These are phyloP conservation scores for Cryptococcus floricola DNA, from an alignment of 1,284 basidiomycete species.

Conservation along the genomic window DNA sequence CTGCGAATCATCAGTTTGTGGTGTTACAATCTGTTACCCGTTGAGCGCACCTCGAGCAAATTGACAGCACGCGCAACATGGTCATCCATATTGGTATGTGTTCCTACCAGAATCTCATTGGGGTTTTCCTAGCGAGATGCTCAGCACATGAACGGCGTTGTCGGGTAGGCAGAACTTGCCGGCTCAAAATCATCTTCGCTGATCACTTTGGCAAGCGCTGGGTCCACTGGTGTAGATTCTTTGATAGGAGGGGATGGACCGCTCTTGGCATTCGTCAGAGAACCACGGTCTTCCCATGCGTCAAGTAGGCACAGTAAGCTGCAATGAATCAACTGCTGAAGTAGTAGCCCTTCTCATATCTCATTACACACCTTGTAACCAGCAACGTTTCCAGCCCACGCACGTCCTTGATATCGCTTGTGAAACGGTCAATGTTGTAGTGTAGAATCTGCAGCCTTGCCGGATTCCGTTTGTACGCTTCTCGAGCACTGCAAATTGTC, in stretches of 20 bases:
- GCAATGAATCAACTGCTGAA: neutral
- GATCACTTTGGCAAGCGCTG: slow-evolving; percentile 18
- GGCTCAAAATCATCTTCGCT: slow-evolving; percentile 35
- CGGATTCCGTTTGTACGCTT: slow-evolving; percentile 31
- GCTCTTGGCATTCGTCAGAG: neutral
- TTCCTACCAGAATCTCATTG: slow-evolving; percentile 45
- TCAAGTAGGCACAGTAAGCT: slow-evolving; percentile 32
- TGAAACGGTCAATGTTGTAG: slow-evolving; percentile 48
- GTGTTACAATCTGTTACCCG: neutral
- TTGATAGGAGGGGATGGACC: slow-evolving; percentile 2
- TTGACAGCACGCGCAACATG: slow-evolving; percentile 35
- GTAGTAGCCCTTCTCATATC: neutral
- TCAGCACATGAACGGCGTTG: neutral
- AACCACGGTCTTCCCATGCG: slow-evolving; percentile 20
- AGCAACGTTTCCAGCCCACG: slow-evolving; percentile 44
- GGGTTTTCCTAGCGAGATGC: slow-evolving; percentile 30
- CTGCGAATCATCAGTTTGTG: slow-evolving; percentile 8
- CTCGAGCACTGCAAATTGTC: slow-evolving; percentile 23
- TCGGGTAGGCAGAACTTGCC: slow-evolving; percentile 9
- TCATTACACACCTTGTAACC: slow-evolving; percentile 25
- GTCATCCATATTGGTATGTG: slow-evolving; percentile 27
- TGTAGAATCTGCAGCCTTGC: slow-evolving; percentile 42
- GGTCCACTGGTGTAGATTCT: slow-evolving; percentile 1
- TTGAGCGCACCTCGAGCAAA: slow-evolving; percentile 28
- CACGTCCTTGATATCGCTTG: slow-evolving; percentile 41